Evolutionary conservation across 495 filamentous ascomycete species (phyloP).

Genomic region (Echria macrotheca): DNA sequence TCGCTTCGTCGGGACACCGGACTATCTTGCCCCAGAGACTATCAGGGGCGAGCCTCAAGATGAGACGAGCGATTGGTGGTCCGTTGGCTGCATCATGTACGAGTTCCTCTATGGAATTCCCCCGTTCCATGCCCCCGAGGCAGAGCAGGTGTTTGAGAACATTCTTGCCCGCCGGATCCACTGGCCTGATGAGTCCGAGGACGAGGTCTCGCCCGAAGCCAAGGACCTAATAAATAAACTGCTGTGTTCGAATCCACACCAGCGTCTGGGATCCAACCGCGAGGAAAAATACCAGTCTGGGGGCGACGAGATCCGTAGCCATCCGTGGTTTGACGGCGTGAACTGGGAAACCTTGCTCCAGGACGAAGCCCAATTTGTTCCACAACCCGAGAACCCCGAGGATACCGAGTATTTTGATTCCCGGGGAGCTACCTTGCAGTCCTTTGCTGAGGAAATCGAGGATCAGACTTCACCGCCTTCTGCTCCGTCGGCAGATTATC

Average conservation of each 20-base stretch:
- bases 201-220: conserved; percentile 71
- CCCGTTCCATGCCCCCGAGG: conserved; percentile 85
- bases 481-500: conserved; percentile 61
- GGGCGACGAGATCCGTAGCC: conserved; percentile 81
- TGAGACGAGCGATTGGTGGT: conserved; percentile 99
- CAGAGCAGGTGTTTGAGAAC: conserved; percentile 94
- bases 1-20: conserved; percentile 92
- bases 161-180: conserved; percentile 83
- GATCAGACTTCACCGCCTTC: conserved; percentile 74
- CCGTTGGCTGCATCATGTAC: conserved; percentile 92
- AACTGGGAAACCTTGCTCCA: conserved; percentile 88
- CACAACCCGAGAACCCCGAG: conserved; percentile 85
- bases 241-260: conserved; percentile 71
- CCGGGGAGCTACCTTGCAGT: conserved; percentile 81
- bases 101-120: conserved; percentile 91
- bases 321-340: conserved; percentile 82
- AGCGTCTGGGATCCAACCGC: conserved; percentile 78
- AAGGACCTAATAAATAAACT: conserved; percentile 90
- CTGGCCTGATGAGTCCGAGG: conserved; percentile 73
- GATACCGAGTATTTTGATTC: conserved; percentile 98
- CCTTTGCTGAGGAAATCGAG: conserved; percentile 88
- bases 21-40: conserved; percentile 95
- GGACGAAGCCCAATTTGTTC: conserved; percentile 94
- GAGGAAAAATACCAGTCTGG: conserved; percentile 73
- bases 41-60: conserved; percentile 93